phyloP scores from a whole-genome alignment of 192 early-diverging fungal genomes.

The Piromyces finnis region DNA sequence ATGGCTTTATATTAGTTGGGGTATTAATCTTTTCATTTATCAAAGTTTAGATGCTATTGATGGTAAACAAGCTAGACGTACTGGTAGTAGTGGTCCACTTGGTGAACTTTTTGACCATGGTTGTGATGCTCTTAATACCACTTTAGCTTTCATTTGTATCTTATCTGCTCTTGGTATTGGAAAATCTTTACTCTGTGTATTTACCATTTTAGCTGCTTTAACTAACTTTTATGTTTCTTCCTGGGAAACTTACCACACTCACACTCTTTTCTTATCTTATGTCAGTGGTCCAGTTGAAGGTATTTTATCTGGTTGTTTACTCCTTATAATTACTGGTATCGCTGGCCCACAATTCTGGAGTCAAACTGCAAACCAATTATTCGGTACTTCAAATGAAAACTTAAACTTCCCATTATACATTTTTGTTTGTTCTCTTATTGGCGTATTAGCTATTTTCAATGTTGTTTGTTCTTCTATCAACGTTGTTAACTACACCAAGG shows the following conservation, averaged over 20 bases:
- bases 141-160: slow-evolving; percentile 52
- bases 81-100: slow-evolving; percentile 66
- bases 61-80: slow-evolving; percentile 85
- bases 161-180: slow-evolving; percentile 57
- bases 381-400: background rate
- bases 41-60: slow-evolving; percentile 86
- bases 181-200: slow-evolving; percentile 38
- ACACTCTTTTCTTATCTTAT: slow-evolving; percentile 62
- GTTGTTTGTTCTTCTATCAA: background rate
- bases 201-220: slow-evolving; percentile 43
- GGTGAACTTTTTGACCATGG: slow-evolving; percentile 94
- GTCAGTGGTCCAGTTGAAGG: slow-evolving; percentile 78
- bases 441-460: background rate
- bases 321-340: slow-evolving; percentile 48
- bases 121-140: slow-evolving; percentile 72
- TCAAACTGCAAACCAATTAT: background rate
- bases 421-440: background rate
- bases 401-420: background rate
- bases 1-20: slow-evolving; percentile 71
- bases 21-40: slow-evolving; percentile 68
- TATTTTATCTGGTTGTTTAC: slow-evolving; percentile 48
- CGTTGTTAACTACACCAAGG: background rate
- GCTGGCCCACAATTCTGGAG: background rate
- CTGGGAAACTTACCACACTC: slow-evolving; percentile 82
- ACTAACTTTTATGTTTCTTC: slow-evolving; percentile 70